Evolutionary conservation across 2,329 filamentous ascomycete species (phyloP).

Genomic region (Tetracladium maxilliforme): DNA sequence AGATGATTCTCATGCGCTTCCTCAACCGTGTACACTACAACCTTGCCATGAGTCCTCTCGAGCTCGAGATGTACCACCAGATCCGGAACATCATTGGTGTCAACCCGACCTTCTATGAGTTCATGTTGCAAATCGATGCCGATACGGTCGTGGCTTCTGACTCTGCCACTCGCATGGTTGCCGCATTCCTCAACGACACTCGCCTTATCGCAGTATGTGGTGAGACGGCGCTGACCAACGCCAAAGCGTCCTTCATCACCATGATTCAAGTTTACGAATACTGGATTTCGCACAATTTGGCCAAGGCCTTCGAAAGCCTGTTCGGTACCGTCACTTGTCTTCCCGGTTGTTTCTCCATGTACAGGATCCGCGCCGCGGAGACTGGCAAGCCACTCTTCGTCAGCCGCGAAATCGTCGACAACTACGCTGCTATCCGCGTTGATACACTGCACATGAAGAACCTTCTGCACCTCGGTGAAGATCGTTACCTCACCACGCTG

Average conservation of each 20-base stretch:
- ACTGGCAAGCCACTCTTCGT: slow-evolving; percentile 94
- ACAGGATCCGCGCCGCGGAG: slow-evolving; percentile 86
- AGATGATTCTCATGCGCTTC: slow-evolving; percentile 98
- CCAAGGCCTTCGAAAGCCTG: slow-evolving; percentile 92
- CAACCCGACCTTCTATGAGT: slow-evolving; percentile 97
- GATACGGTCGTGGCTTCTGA: slow-evolving; percentile 89
- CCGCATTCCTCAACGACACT: slow-evolving; percentile 82
- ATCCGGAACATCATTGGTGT: slow-evolving; percentile 98
- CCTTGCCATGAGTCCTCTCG: slow-evolving; percentile 84
- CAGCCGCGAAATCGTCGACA: slow-evolving; percentile 76
- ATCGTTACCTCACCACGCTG: slow-evolving; percentile 91
- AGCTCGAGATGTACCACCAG: slow-evolving; percentile 97
- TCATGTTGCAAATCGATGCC: slow-evolving; percentile 89
- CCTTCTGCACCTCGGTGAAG: slow-evolving; percentile 86
- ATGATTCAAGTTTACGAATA: slow-evolving; percentile 99
- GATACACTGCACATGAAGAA: slow-evolving; percentile 99
- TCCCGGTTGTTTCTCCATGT: slow-evolving; percentile 99
- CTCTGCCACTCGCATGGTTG: slow-evolving; percentile 81
- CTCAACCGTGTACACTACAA: slow-evolving; percentile 98
- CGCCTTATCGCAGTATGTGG: slow-evolving; percentile 88
- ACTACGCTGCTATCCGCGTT: slow-evolving; percentile 84
- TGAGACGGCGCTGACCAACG: slow-evolving; percentile 86
- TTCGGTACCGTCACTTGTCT: slow-evolving; percentile 97
- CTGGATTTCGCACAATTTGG: slow-evolving; percentile 95
- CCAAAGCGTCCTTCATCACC: slow-evolving; percentile 83